Evolutionary conservation across 164 flowering plant genomes (phyloP).

Genomic region (Berberis thunbergii): DNA sequence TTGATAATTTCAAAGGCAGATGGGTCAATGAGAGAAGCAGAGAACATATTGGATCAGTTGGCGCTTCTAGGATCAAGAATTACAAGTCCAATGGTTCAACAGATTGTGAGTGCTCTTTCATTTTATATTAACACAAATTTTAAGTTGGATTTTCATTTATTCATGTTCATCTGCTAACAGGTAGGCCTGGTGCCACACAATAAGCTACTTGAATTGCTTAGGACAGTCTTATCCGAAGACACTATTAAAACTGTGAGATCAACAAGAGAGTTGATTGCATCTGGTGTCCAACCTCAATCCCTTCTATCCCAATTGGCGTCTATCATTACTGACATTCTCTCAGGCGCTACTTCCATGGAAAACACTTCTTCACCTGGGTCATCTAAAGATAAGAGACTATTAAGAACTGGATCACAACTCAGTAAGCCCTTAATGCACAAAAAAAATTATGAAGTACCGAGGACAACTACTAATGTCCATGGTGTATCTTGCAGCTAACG

Average conservation of each 20-base stretch:
- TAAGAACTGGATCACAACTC: conserved; percentile 12
- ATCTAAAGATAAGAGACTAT: conserved; percentile 11
- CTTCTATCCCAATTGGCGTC: conserved; percentile 30
- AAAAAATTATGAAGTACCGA: background rate
- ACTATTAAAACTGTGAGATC: conserved; percentile 15
- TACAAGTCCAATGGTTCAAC: conserved; percentile 24
- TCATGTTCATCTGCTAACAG: conserved; percentile 12
- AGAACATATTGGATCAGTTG: conserved; percentile 29
- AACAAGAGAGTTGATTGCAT: conserved; percentile 20
- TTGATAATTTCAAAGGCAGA: conserved; percentile 27
- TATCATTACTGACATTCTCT: conserved; percentile 25
- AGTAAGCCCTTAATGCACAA: conserved; percentile 1
- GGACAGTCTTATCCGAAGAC: conserved; percentile 22
- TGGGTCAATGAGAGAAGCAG: conserved; percentile 41
- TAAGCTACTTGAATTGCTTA: conserved; percentile 20
- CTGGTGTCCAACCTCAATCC: conserved; percentile 26
- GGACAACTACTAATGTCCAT: conserved; percentile 1
- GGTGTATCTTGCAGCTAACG: conserved; percentile 14
- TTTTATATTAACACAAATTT: background rate
- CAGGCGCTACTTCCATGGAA: conserved; percentile 13
- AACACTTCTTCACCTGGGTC: conserved; percentile 8
- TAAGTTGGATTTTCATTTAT: background rate
- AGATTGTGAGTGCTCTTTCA: conserved; percentile 21
- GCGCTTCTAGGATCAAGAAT: conserved; percentile 25
- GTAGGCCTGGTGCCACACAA: conserved; percentile 27